phyloP scores from a whole-genome alignment of 1,284 basidiomycete species.

The Heimioporus retisporus region DNA sequence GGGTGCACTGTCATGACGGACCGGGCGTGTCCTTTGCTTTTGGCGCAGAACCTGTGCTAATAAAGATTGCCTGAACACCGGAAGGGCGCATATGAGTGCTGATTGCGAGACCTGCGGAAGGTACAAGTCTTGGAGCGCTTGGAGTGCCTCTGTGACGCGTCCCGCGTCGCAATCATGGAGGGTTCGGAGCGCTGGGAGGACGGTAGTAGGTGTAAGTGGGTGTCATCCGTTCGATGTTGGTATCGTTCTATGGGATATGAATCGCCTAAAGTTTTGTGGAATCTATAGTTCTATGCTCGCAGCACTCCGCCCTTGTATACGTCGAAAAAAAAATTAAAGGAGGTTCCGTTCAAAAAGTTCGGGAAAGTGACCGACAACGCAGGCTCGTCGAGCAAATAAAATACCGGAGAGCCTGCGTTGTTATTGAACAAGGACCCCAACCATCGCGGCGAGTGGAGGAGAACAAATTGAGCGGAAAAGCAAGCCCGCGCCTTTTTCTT shows the following conservation, averaged over 20 bases:
- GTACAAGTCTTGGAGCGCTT: constrained; percentile 57
- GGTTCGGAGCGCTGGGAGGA: constrained; percentile 59
- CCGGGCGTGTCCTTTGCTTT: constrained; percentile 34
- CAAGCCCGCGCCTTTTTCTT: constrained; percentile 7
- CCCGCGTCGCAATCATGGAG: constrained; percentile 46
- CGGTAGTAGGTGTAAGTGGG: constrained; percentile 50
- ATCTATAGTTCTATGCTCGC: constrained; percentile 37
- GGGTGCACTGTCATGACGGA: constrained; percentile 54
- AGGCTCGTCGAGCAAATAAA: constrained; percentile 21
- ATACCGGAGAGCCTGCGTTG: constrained; percentile 35
- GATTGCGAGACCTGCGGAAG: constrained; percentile 38
- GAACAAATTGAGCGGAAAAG: constrained; percentile 1
- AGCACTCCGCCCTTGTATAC: not conserved
- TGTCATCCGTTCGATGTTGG: constrained; percentile 20
- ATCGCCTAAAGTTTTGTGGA: constrained; percentile 34
- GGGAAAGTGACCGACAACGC: constrained; percentile 23
- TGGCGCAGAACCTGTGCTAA: constrained; percentile 14
- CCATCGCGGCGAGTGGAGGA: constrained; percentile 27
- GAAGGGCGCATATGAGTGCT: constrained; percentile 12
- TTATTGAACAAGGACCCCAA: constrained; percentile 49
- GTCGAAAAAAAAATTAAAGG: constrained; percentile 9
- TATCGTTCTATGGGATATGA: constrained; percentile 24
- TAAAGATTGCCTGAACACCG: constrained; percentile 24
- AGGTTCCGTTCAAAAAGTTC: constrained; percentile 7
- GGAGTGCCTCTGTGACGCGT: constrained; percentile 19